Conservation (phyloP, 805 yeast species). For the Saturnispora halmiae region DNA sequence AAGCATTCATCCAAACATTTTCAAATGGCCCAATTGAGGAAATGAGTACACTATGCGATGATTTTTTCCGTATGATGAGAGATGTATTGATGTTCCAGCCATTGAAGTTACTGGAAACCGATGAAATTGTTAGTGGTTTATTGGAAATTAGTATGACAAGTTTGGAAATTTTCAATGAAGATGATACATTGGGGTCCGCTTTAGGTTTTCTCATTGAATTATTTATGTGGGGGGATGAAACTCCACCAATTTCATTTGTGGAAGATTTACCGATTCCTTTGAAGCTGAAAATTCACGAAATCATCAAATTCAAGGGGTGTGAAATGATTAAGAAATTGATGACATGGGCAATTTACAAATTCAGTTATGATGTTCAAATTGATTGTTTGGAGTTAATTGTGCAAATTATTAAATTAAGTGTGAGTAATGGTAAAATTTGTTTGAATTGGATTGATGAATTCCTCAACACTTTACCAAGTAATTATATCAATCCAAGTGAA, state of each 20-base stretch:
- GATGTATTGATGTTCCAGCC: conserved; percentile 75
- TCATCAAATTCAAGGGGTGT: conserved; percentile 45
- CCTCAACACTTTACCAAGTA: conserved; percentile 46
- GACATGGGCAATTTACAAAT: conserved; percentile 59
- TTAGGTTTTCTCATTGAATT: conserved; percentile 76
- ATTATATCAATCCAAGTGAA: conserved; percentile 60
- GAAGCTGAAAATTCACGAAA: conserved; percentile 33
- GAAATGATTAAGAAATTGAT: conserved; percentile 47
- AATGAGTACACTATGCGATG: conserved; percentile 62
- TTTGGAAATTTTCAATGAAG: conserved; percentile 46
- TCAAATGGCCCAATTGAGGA: conserved; percentile 10
- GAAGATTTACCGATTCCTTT: conserved; percentile 46
- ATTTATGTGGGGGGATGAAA: conserved; percentile 72
- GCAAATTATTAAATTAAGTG: conserved; percentile 46
- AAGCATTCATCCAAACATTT: conserved; percentile 40
- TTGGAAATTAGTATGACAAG: conserved; percentile 52
- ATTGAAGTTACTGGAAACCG: conserved; percentile 37
- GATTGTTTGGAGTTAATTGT: conserved; percentile 71
- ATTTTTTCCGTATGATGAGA: conserved; percentile 70
- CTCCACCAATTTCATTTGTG: conserved; percentile 69
- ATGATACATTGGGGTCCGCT: conserved; percentile 60
- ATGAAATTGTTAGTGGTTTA: conserved; percentile 41
- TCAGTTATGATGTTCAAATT: conserved; percentile 57
- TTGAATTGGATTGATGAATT: conserved; percentile 55
- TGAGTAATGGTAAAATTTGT: conserved; percentile 35